A percentile compares a stretch with the other conserved stretches of the same genome.
Conservation (phyloP, 257 asterid species). For the Salvia miltiorrhiza region DNA sequence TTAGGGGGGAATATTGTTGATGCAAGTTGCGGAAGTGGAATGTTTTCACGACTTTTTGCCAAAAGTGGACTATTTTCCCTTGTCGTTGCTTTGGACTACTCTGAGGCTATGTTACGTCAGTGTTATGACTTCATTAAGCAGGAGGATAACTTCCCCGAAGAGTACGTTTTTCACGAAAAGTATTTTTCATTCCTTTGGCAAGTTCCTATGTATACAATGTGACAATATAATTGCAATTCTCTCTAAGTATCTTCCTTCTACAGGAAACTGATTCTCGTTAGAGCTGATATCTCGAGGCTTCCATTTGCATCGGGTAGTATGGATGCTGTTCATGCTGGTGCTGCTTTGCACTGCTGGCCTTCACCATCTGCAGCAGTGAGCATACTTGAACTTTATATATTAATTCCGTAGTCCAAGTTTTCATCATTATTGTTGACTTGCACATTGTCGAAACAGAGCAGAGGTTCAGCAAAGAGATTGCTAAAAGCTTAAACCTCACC, state of each 20-base stretch:
- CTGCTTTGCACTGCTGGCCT: conserved; percentile 96
- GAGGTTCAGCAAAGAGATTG: no score
- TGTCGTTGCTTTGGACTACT: conserved; percentile 76
- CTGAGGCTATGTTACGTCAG: conserved; percentile 76
- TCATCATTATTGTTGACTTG: neutral
- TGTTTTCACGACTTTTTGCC: conserved; percentile 74
- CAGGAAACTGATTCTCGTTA: conserved; percentile 64
- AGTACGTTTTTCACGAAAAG: conserved; percentile 30
- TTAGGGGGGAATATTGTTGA: conserved; percentile 79
- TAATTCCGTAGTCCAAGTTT: neutral
- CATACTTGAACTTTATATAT: conserved; percentile 9
- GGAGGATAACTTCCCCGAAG: conserved; percentile 67
- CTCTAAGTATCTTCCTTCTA: conserved; percentile 5
- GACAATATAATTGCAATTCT: neutral
- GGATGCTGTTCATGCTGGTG: conserved; percentile 95
- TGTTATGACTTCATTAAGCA: conserved; percentile 73
- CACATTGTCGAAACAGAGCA: neutral
- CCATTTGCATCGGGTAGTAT: conserved; percentile 66
- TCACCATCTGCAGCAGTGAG: conserved; percentile 82
- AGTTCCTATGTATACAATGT: neutral
- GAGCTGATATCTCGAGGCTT: conserved; percentile 87
- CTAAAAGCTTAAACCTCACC: no score
- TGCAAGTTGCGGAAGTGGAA: conserved; percentile 93
- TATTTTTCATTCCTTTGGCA: neutral
- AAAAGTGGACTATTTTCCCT: conserved; percentile 71